Evolutionary conservation across 2,329 filamentous ascomycete genomes (phyloP).

Genomic region (Curvularia lunata): DNA sequence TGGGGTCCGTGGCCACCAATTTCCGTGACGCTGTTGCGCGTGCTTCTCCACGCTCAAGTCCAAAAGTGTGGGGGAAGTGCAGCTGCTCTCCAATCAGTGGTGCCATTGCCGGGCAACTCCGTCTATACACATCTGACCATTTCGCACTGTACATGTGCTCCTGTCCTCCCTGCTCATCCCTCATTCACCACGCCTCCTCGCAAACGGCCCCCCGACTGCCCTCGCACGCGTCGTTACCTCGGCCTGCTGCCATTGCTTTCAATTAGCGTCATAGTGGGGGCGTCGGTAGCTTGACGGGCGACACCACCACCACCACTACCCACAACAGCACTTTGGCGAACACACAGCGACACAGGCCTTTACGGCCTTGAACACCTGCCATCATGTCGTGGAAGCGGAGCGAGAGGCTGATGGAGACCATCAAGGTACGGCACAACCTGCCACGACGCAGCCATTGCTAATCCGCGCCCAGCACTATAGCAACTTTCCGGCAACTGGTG

Average conservation of each 20-base stretch:
- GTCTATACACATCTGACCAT: slow-evolving; percentile 15
- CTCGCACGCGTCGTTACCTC: slow-evolving; percentile 32
- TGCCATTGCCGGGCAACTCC: slow-evolving; percentile 23
- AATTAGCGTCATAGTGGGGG: slow-evolving; percentile 46
- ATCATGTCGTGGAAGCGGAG: slow-evolving; percentile 94
- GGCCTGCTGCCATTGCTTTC: slow-evolving; percentile 30
- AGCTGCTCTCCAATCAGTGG: slow-evolving; percentile 25
- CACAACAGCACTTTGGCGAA: slow-evolving; percentile 40
- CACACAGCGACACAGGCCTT: slow-evolving; percentile 39
- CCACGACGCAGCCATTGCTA: slow-evolving; percentile 25
- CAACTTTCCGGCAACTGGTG: slow-evolving; percentile 93
- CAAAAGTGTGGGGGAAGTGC: slow-evolving; percentile 38
- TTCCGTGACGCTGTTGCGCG: slow-evolving; percentile 22
- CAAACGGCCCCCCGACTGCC: slow-evolving; percentile 6
- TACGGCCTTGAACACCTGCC: slow-evolving; percentile 47
- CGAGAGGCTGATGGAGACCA: slow-evolving; percentile 91
- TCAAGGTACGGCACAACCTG: slow-evolving; percentile 60
- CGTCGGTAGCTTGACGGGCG: slow-evolving; percentile 21
- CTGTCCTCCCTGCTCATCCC: slow-evolving; percentile 4
- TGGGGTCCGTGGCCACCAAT: not conserved
- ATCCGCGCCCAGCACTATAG: slow-evolving; percentile 72
- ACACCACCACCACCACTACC: slow-evolving; percentile 11
- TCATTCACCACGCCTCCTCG: not conserved
- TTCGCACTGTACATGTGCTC: slow-evolving; percentile 4
- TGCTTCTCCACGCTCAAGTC: slow-evolving; percentile 39